phyloP scores from a whole-genome alignment of 2,329 filamentous ascomycete species.

The Xylariaceae sp. region DNA sequence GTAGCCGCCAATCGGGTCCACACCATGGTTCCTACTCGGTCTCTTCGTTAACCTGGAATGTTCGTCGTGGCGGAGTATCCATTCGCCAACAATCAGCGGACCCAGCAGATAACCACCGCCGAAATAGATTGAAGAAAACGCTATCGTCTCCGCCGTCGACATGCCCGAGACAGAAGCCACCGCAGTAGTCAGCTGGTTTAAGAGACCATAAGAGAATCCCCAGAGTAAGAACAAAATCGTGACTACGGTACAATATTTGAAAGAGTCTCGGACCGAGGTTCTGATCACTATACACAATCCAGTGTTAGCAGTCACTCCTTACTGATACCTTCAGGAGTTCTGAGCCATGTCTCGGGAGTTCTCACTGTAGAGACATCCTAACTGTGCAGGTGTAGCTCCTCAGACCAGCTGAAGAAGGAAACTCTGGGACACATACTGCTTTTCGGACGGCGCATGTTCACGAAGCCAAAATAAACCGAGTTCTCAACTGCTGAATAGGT shows the following conservation, averaged over 20 bases:
- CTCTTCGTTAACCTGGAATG: conserved; percentile 53
- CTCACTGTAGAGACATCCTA: too few relatives aligned
- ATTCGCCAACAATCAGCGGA: conserved; percentile 69
- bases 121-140: conserved; percentile 72
- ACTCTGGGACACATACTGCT: conserved; percentile 44
- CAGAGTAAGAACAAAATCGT: conserved; percentile 84
- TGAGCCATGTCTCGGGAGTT: too few relatives aligned
- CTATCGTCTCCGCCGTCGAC: conserved; percentile 63
- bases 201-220: conserved; percentile 87
- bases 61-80: conserved; percentile 70
- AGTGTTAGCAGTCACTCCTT: too few relatives aligned
- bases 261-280: conserved; percentile 63
- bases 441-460: conserved; percentile 70
- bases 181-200: conserved; percentile 78
- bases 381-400: too few relatives aligned
- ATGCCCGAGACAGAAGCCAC: conserved; percentile 66
- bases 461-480: conserved; percentile 73
- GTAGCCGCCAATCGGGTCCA: conserved; percentile 63
- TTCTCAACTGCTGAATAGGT: conserved; percentile 43
- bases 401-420: too few relatives aligned
- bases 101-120: conserved; percentile 71
- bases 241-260: conserved; percentile 74
- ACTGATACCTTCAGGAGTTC: too few relatives aligned
- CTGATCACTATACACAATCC: conserved; percentile 51
- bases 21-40: conserved; percentile 38